Evolutionary conservation across 2,329 filamentous ascomycete genomes (phyloP), one percentile per base, ranked within the genome.

Genomic region (Fusarium buxicola): DNA sequence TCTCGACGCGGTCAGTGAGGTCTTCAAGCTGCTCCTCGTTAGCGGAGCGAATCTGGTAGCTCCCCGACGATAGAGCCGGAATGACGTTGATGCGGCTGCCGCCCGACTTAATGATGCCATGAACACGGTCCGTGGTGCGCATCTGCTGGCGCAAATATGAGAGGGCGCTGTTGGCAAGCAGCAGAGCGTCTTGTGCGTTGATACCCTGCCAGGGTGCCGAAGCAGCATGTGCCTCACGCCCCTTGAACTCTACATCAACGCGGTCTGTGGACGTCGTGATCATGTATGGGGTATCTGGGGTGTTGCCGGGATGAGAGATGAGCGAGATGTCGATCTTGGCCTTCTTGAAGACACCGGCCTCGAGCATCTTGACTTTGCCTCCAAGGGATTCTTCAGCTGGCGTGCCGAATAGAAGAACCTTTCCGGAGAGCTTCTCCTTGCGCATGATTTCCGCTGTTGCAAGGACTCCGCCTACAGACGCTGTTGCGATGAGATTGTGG

Each of bases 11-110:
- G 9, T 65, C 63, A 0, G 58, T 64, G 18, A 72, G 68, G 10
- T 60, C 52, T 5, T 72, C 65, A 0, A 68, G 38, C 3, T 68
- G 56, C 6, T 59, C 55, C 9, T 66, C 55, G 66, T 83, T 75
- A 51, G 81, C 76, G 36, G 78, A 83, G 21, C 86, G 86, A 66
- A 87, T 81, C 35, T 82, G 84, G 65, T 77, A 86, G 7, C 87
- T 89, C 68, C 82, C 83, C 35, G 82, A 84, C 16, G 86, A 84
- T 5, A 89, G 87, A 1, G 55, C 57, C 0, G 69, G 69, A 2
- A 72, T 71, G 28, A 72, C 55, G 6, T 72, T 72, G 5, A 66
- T 66, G 0, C 68, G 61, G 0, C 24, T 53, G n/a, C 66, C 66
- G 0, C 58, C 66, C 1, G 65, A 63, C 2, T 57, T 38, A 8